phyloP scores from a whole-genome alignment of 257 asterid species.

The Buddleja alternifolia region DNA sequence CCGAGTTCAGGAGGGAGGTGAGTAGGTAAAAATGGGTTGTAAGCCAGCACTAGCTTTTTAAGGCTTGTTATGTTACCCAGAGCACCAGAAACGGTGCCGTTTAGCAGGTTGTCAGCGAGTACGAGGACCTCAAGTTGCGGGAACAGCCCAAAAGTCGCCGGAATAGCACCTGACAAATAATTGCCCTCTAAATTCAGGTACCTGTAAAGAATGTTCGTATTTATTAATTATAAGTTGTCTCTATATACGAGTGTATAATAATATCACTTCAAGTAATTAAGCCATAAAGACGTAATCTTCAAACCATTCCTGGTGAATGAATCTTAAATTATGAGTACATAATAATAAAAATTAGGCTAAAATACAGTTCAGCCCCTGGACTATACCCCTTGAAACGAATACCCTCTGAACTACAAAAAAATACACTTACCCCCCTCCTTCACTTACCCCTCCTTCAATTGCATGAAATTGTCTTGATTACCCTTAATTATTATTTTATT shows the following conservation, averaged over 20 bases:
- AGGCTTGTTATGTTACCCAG: conserved; percentile 69
- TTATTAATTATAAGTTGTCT: neutral
- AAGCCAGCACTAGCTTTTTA: conserved; percentile 50
- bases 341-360: neutral
- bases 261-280: too few relatives aligned
- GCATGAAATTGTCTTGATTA: too few relatives aligned
- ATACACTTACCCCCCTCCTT: too few relatives aligned
- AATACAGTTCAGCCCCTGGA: too few relatives aligned
- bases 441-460: too few relatives aligned
- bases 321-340: neutral
- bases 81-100: conserved; percentile 54
- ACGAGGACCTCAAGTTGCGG: conserved; percentile 54
- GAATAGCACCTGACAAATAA: conserved; percentile 64
- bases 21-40: conserved; percentile 59
- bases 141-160: conserved; percentile 64
- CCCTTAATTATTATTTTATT: too few relatives aligned
- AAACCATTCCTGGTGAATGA: neutral
- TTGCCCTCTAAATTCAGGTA: conserved; percentile 57
- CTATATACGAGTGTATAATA: neutral
- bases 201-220: conserved; percentile 39
- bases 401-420: too few relatives aligned
- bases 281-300: neutral
- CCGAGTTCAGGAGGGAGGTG: conserved; percentile 68
- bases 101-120: conserved; percentile 54
- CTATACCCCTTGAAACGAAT: too few relatives aligned